These are phyloP conservation scores for Apiotrichum gracile DNA, from an alignment of 1,284 basidiomycete genomes.

Conservation along the genomic window DNA sequence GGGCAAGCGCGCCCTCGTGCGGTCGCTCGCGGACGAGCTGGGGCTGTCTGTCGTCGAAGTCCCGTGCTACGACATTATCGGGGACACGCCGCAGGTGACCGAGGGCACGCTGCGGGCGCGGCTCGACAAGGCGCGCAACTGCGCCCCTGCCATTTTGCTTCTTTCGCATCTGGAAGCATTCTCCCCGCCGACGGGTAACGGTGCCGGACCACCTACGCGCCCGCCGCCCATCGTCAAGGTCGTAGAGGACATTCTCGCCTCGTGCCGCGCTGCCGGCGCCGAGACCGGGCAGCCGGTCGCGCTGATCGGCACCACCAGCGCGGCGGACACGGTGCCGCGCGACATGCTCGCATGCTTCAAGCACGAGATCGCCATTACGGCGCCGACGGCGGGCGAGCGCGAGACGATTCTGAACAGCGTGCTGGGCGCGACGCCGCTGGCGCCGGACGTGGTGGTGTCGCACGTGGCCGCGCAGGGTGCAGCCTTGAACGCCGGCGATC, in stretches of 20 bases:
- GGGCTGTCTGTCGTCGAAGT: conserved; percentile 73
- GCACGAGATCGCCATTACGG: conserved; percentile 73
- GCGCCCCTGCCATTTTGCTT: conserved; percentile 79
- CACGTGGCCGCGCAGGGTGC: conserved; percentile 82
- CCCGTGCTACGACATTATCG: conserved; percentile 75
- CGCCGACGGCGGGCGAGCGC: conserved; percentile 71
- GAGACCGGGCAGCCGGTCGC: conserved; percentile 57
- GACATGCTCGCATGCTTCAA: conserved; percentile 74
- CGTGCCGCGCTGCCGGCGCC: conserved; percentile 11
- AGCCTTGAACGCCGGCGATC: conserved; percentile 78
- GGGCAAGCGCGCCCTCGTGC: conserved; percentile 50
- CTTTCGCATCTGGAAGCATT: conserved; percentile 81
- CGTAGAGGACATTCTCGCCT: conserved; percentile 22
- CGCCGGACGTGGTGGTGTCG: conserved; percentile 71
- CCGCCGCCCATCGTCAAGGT: conserved; percentile 34
- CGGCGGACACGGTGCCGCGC: conserved; percentile 61
- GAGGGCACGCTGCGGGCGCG: conserved; percentile 68
- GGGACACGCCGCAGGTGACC: conserved; percentile 72
- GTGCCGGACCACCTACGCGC: conserved; percentile 36
- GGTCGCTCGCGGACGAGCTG: conserved; percentile 27
- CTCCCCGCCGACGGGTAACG: conserved; percentile 62
- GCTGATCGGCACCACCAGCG: conserved; percentile 69
- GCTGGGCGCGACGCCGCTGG: conserved; percentile 52
- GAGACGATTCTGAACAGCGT: conserved; percentile 58
- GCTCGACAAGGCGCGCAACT: conserved; percentile 71